phyloP scores from a whole-genome alignment of 192 early-diverging fungal genomes.

The Backusella westeae region DNA sequence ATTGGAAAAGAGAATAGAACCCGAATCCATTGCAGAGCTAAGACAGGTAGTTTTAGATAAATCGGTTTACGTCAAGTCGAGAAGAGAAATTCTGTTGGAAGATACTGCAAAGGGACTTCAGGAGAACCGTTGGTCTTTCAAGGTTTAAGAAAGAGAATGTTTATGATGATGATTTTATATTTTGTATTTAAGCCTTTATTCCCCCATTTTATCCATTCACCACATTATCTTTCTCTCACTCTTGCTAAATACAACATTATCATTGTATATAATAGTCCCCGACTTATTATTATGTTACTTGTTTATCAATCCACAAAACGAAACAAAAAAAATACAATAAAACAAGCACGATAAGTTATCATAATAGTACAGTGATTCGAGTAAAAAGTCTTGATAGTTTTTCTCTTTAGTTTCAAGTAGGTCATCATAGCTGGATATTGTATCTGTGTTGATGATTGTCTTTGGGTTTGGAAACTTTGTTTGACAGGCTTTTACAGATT shows the following conservation, averaged over 20 bases:
- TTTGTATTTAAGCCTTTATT: background rate
- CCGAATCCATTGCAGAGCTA: slow-evolving; percentile 73
- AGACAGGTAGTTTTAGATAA: slow-evolving; percentile 91
- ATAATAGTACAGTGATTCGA: no score
- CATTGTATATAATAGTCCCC: background rate
- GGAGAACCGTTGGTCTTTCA: slow-evolving; percentile 81
- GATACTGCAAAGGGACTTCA: slow-evolving; percentile 88
- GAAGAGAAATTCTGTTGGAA: slow-evolving; percentile 85
- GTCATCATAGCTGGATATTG: no score
- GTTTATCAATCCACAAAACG: background rate
- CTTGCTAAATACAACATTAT: background rate
- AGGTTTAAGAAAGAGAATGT: background rate
- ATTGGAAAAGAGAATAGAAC: slow-evolving; percentile 81
- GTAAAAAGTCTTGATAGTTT: no score
- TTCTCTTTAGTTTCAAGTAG: no score
- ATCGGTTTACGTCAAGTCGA: slow-evolving; percentile 84
- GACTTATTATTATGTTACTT: background rate
- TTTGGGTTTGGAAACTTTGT: no score
- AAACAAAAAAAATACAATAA: background rate
- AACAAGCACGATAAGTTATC: no score
- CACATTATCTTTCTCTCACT: background rate
- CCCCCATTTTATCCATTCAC: background rate
- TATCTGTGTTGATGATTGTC: no score
- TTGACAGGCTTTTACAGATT: no score
- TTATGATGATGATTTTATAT: background rate